Percentiles rank a stretch among this genome's conserved stretches.
Evolutionary conservation across 1,284 basidiomycete species (phyloP).

Genomic region (Ustilago xerochloae): DNA sequence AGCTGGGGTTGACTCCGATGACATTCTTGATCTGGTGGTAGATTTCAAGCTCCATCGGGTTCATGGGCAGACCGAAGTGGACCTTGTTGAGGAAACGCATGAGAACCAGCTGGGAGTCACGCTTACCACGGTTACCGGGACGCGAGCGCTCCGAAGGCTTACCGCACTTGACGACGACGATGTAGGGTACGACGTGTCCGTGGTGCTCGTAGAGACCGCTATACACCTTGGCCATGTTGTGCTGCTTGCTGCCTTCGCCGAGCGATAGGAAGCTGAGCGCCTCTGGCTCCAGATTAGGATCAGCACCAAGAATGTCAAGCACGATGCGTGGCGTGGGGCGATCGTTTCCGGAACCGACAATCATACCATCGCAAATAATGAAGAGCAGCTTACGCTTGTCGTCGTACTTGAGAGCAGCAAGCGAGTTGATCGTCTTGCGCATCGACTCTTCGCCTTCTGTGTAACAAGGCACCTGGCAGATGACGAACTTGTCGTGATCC

Average conservation of each 20-base stretch:
- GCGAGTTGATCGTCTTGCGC: slow-evolving; percentile 89
- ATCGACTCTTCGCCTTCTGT: slow-evolving; percentile 92
- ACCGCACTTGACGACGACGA: slow-evolving; percentile 96
- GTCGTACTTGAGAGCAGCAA: slow-evolving; percentile 94
- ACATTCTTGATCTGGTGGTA: slow-evolving; percentile 99
- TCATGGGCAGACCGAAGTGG: slow-evolving; percentile 96
- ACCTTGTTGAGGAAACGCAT: slow-evolving; percentile 99
- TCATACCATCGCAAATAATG: slow-evolving; percentile 98
- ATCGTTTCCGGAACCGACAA: slow-evolving; percentile 90
- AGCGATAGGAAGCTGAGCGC: slow-evolving; percentile 92
- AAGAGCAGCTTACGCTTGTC: slow-evolving; percentile 96
- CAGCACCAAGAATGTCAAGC: slow-evolving; percentile 93
- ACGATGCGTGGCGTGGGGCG: slow-evolving; percentile 78
- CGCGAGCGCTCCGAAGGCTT: slow-evolving; percentile 92
- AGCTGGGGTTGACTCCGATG: slow-evolving; percentile 96
- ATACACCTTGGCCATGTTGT: slow-evolving; percentile 98
- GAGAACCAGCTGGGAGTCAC: slow-evolving; percentile 91
- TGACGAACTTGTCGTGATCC: slow-evolving; percentile 97
- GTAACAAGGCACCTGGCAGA: slow-evolving; percentile 98
- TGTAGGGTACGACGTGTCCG: slow-evolving; percentile 95
- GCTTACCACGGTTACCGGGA: slow-evolving; percentile 79
- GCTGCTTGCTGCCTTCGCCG: slow-evolving; percentile 93
- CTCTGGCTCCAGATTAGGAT: slow-evolving; percentile 91
- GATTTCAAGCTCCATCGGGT: slow-evolving; percentile 93
- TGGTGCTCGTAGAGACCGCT: slow-evolving; percentile 93